Base-by-base conservation (phyloP, 108 stramenopile genomes). In the Cyclostephanos invisitatus region DNA sequence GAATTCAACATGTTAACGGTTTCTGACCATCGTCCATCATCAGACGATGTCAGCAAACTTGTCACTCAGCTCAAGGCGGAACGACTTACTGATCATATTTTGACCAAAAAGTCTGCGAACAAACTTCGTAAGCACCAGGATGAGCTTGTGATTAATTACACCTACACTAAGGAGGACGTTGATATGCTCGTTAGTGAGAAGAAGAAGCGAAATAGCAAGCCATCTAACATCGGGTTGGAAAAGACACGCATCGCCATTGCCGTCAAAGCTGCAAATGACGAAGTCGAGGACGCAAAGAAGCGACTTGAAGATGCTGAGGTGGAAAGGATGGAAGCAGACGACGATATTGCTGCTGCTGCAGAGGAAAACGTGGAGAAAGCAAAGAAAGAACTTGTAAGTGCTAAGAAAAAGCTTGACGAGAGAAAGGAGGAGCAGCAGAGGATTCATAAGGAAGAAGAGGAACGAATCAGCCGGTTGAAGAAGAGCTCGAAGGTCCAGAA, bases 131-230 rank as follows among this genome's bases (percentile, higher is more conserved):
- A 86, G 46, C 71, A 72, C 74, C 90, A 89, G 68, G 89, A 92
- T 53, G 75, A 90, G 21, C 84, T 95, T 28, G 87, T 93, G 14
- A 83, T 73, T 71, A 91, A 90, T 68, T 95, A 92, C 69, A 86
- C 80, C 18, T 93, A 93, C 65, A 90, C 91, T 9, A 86, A 84
- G 53, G 88, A 92, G 71, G 94, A 93, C 49, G 85, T 92, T 46
- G 94, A 92, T 58, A 70, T 32, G 56, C 79, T 88, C 28, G 62
- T 95, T 35, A 68, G 73, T 25, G 85, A 87, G 35, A 83, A 82
- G 56, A 92, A 91, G 72, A 87, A 86, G 70, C 83, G 77, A 44
- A 90, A 85, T 37, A 86, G 82, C 53, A 80, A 75, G 18, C 46
- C 83, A 40, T 73, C 70, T 21, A 95, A 91, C 70, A 84, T 95